Evolutionary conservation across 306 rosid species (phyloP).

Genomic region (Crataegus laevigata): DNA sequence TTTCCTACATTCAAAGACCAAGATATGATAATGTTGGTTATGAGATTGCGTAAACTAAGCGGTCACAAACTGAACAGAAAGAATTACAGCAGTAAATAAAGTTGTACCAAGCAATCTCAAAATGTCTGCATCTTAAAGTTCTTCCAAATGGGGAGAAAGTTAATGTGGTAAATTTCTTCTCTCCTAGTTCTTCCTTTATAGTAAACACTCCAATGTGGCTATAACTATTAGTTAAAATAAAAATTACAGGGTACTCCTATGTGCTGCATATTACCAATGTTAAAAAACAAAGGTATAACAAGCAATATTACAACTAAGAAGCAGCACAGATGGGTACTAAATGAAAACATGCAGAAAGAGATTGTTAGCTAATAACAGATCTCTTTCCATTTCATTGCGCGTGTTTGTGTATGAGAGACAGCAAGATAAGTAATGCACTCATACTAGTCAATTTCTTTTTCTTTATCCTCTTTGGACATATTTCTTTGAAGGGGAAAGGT

Average conservation of each 20-base stretch:
- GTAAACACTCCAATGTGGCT: background rate
- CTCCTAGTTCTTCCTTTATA: background rate
- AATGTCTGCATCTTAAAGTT: background rate
- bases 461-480: background rate
- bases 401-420: background rate
- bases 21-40: slow-evolving; percentile 15
- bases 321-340: background rate
- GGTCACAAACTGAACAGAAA: background rate
- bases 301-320: background rate
- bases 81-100: background rate
- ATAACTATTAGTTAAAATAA: background rate
- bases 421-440: background rate
- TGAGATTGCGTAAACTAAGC: background rate
- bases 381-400: background rate
- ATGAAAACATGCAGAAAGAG: background rate
- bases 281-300: background rate
- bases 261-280: background rate
- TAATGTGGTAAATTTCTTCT: background rate
- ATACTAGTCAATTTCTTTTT: background rate
- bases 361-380: background rate
- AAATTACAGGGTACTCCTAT: background rate
- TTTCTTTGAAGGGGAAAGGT: slow-evolving; percentile 3
- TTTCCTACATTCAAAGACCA: slow-evolving; percentile 53
- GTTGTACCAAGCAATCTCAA: background rate
- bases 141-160: background rate